A percentile compares a stretch with the other conserved stretches of the same genome.
Evolutionary conservation across 768 basidiomycete species (phyloP).

Genomic region (Boletus pseudo-olivaceus): DNA sequence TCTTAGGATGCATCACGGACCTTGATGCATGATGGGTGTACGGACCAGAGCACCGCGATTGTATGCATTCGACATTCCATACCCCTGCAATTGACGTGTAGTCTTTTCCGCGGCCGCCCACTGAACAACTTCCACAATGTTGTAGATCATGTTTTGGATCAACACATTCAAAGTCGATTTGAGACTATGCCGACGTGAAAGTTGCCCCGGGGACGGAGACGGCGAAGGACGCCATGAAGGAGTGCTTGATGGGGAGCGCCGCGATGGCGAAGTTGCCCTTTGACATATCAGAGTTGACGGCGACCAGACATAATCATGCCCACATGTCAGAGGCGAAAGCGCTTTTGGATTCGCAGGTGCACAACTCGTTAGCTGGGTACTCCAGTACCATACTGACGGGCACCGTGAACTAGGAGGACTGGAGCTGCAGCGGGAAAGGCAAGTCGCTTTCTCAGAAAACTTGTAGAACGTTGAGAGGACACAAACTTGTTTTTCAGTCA

Average conservation of each 20-base stretch:
- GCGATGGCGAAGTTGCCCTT: slow-evolving; percentile 27
- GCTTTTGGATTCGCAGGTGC: slow-evolving; percentile 11
- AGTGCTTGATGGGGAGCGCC: neutral
- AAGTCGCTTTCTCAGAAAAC: slow-evolving; percentile 14
- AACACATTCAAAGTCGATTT: slow-evolving; percentile 60
- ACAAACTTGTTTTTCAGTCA: neutral
- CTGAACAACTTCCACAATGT: slow-evolving; percentile 74
- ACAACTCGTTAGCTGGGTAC: slow-evolving; percentile 1
- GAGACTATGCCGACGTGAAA: slow-evolving; percentile 25
- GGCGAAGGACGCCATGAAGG: slow-evolving; percentile 34
- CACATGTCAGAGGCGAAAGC: slow-evolving; percentile 30
- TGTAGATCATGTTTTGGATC: slow-evolving; percentile 61
- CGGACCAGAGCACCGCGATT: slow-evolving; percentile 51
- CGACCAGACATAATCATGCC: slow-evolving; percentile 45
- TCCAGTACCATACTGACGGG: slow-evolving; percentile 20
- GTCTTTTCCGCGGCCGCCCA: slow-evolving; percentile 61
- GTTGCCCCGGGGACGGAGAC: slow-evolving; percentile 28
- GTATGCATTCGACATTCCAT: slow-evolving; percentile 69
- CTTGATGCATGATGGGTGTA: neutral
- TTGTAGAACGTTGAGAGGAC: neutral
- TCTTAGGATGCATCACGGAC: neutral
- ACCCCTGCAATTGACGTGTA: slow-evolving; percentile 65
- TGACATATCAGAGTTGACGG: slow-evolving; percentile 40
- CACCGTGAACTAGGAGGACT: slow-evolving; percentile 1
- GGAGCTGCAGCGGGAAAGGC: slow-evolving; percentile 5